These are phyloP conservation scores for Daldinia vernicosa DNA, from an alignment of 495 filamentous ascomycete species.

Conservation along the genomic window DNA sequence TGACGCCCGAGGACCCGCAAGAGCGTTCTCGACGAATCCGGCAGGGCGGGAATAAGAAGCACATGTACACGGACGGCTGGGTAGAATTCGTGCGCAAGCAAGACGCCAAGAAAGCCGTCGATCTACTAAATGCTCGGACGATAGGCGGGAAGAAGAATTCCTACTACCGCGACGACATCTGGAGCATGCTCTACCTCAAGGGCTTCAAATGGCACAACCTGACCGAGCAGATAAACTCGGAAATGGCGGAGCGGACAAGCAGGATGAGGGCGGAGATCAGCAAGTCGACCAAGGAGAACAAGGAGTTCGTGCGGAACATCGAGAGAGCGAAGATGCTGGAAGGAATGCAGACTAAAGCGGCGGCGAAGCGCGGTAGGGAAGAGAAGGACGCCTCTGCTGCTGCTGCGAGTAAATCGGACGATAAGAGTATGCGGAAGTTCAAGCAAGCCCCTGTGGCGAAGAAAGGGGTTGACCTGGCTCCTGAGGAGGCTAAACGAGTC, in stretches of 20 bases:
- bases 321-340: constrained; percentile 77
- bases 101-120: constrained; percentile 84
- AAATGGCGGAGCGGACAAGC: constrained; percentile 83
- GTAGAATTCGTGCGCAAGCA: constrained; percentile 81
- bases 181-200: constrained; percentile 78
- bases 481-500: constrained; percentile 77
- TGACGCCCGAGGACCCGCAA: constrained; percentile 78
- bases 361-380: constrained; percentile 60
- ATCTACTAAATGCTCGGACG: constrained; percentile 81
- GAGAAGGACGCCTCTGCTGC: constrained; percentile 21
- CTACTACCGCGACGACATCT: constrained; percentile 93
- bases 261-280: constrained; percentile 83
- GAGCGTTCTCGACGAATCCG: constrained; percentile 66
- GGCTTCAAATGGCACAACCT: constrained; percentile 85
- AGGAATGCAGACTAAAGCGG: constrained; percentile 71
- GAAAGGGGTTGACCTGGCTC: constrained; percentile 60
- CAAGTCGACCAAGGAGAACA: constrained; percentile 80
- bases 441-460: constrained; percentile 70
- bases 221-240: constrained; percentile 75
- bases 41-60: constrained; percentile 86
- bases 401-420: constrained; percentile 27
- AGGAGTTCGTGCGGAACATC: constrained; percentile 80
- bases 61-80: constrained; percentile 90
- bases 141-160: constrained; percentile 88
- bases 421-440: constrained; percentile 66